Evolutionary conservation across 2,329 filamentous ascomycete genomes (phyloP), one percentile per base, ranked within the genome.

Genomic region (Ceratocystis smalleyi): DNA sequence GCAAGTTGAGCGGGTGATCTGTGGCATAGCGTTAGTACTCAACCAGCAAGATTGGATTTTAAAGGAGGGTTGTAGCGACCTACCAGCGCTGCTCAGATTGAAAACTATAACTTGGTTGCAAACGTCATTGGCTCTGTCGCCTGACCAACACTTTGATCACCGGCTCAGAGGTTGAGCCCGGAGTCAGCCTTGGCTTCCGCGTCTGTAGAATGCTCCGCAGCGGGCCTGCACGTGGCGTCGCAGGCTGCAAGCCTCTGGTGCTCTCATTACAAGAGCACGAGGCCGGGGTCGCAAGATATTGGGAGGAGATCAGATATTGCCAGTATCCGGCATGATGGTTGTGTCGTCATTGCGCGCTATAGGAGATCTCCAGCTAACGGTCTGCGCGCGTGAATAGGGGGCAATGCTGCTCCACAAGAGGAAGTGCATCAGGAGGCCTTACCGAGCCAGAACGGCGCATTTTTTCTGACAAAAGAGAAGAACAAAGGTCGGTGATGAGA

Each of bases 41-140:
- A 40, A 4, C 35, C 35, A 10, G 4, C 45, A n/a, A 49, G n/a
- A 22, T 8, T 17, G 15, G 22, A 24, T 17, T 57, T 17, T 32
- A 3, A 7, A 62, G 32, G 40, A 27, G n/a, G 30, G 19, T 45
- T 5, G 61, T n/a, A 12, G 61, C 12, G 27, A 54, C 49, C 40
- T 45, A 66, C 67, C 72, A 75, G 51, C 73, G 73, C 74, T 75
- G 75, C 77, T 80, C 77, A 74, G 78, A 77, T 79, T 79, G 78
- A 79, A 79, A 79, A 80, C 78, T 79, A 79, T 76, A 69, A 69
- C 67, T 62, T 65, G 59, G 67, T 70, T 68, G 71, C 68, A 69
- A 57, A 57, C 54, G 54, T 70, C 70, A 72, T 77, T n/a, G 61
- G 61, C 60, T 40, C 47, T 49, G 24, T 27, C 12, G 19, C 30